Evolutionary conservation across 805 yeast genomes (phyloP).

Genomic region (Kodamaea sagamina): DNA sequence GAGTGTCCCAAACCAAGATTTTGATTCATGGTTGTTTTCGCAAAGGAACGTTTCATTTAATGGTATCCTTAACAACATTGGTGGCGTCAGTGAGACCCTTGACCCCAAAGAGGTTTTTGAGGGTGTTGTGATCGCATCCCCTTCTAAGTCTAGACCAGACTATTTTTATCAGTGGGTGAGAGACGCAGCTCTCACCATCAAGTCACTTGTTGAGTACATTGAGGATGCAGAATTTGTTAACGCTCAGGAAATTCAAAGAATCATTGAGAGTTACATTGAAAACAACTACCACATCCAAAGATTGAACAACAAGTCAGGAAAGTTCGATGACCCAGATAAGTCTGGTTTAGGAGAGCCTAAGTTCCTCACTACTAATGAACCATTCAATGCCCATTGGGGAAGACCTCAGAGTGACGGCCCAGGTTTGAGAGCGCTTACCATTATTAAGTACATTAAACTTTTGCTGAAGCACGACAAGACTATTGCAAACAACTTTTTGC

Average conservation of each 20-base stretch:
- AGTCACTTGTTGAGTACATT: constrained; percentile 59
- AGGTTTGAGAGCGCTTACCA: constrained; percentile 71
- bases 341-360: constrained; percentile 89
- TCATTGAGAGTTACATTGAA: constrained; percentile 62
- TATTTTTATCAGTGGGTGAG: constrained; percentile 90
- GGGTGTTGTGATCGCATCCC: constrained; percentile 86
- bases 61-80: constrained; percentile 55
- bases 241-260: constrained; percentile 19
- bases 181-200: constrained; percentile 81
- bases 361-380: constrained; percentile 63
- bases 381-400: constrained; percentile 79
- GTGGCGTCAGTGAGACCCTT: constrained; percentile 45
- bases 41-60: constrained; percentile 47
- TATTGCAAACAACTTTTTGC: constrained; percentile 28
- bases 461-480: constrained; percentile 33
- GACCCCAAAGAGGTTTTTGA: constrained; percentile 39
- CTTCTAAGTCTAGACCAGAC: constrained; percentile 69
- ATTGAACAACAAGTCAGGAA: constrained; percentile 68
- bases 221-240: constrained; percentile 38
- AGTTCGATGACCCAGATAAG: constrained; percentile 40
- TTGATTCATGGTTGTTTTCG: constrained; percentile 3
- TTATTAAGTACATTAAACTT: constrained; percentile 53
- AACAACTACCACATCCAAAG: constrained; percentile 65
- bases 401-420: constrained; percentile 97
- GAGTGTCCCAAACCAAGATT: constrained; percentile 2